A percentile compares a stretch with the other conserved stretches of the same genome.
These are phyloP conservation scores for Aplosporella prunicola DNA, from an alignment of 2,329 filamentous ascomycete species.

Conservation along the genomic window DNA sequence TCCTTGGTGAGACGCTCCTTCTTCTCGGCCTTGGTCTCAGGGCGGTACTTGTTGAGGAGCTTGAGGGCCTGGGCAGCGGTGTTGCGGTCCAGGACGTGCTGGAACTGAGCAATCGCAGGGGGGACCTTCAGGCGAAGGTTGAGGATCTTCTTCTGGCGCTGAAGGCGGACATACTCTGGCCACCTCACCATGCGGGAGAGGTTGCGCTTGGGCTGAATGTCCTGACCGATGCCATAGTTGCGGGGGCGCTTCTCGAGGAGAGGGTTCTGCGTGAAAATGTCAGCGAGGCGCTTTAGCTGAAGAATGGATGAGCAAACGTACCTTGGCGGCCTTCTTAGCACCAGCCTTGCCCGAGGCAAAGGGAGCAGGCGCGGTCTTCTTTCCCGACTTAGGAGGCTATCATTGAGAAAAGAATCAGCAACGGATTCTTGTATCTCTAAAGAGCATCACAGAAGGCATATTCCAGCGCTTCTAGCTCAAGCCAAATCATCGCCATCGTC, in stretches of 20 bases:
- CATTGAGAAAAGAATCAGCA: slow-evolving; percentile 99
- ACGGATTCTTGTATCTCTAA: slow-evolving; percentile 27
- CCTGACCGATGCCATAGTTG: slow-evolving; percentile 98
- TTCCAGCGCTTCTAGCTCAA: slow-evolving; percentile 9
- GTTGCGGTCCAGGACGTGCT: slow-evolving; percentile 63
- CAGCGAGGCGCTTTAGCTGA: no score
- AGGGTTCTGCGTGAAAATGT: slow-evolving; percentile 63
- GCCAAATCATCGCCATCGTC: slow-evolving; percentile 10
- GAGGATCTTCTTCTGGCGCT: slow-evolving; percentile 90
- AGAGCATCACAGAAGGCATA: slow-evolving; percentile 7
- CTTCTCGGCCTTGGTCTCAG: slow-evolving; percentile 98
- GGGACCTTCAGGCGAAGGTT: slow-evolving; percentile 98
- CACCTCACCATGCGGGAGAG: slow-evolving; percentile 80
- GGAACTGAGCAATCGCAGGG: slow-evolving; percentile 94
- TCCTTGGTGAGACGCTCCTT: slow-evolving; percentile 98
- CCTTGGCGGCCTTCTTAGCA: slow-evolving; percentile 94
- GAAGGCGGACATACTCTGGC: slow-evolving; percentile 95
- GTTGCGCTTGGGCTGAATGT: slow-evolving; percentile 95
- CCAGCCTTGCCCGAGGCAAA: slow-evolving; percentile 91
- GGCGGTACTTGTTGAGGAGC: slow-evolving; percentile 99
- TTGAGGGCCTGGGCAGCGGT: slow-evolving; percentile 93
- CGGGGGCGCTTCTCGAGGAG: slow-evolving; percentile 96
- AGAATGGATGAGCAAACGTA: slow-evolving; percentile 42
- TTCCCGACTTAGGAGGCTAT: slow-evolving; percentile 95
- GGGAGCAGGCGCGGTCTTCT: slow-evolving; percentile 96